These are phyloP conservation scores for Tetracladium maxilliforme DNA, from an alignment of 2,329 filamentous ascomycete genomes.

Conservation along the genomic window DNA sequence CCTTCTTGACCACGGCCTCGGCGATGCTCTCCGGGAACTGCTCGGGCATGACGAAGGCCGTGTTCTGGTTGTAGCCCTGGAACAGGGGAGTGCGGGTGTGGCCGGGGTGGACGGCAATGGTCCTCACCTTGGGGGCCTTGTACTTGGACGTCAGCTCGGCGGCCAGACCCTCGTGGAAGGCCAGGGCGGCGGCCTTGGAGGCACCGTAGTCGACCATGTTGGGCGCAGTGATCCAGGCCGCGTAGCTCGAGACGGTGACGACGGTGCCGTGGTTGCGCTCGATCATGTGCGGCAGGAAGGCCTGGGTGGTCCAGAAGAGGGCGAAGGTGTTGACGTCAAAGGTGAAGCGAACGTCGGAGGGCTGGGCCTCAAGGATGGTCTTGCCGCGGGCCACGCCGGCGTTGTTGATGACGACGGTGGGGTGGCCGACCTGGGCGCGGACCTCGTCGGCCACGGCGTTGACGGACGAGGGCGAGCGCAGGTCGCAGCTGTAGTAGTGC, in stretches of 20 bases:
- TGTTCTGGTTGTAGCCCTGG: slow-evolving; percentile 33
- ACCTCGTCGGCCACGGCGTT: slow-evolving; percentile 34
- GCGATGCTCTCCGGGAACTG: slow-evolving; percentile 49
- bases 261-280: slow-evolving; percentile 54
- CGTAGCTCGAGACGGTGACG: slow-evolving; percentile 53
- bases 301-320: slow-evolving; percentile 50
- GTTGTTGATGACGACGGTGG: slow-evolving; percentile 61
- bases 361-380: slow-evolving; percentile 40
- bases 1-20: slow-evolving; percentile 43
- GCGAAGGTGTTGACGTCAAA: slow-evolving; percentile 58
- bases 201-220: slow-evolving; percentile 54
- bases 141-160: slow-evolving; percentile 44
- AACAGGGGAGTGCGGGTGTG: slow-evolving; percentile 50
- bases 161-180: slow-evolving; percentile 53
- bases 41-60: slow-evolving; percentile 33
- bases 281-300: slow-evolving; percentile 55
- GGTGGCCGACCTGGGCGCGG: slow-evolving; percentile 40
- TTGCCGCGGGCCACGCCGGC: slow-evolving; percentile 49
- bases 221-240: slow-evolving; percentile 43
- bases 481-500: slow-evolving; percentile 57
- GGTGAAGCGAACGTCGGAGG: slow-evolving; percentile 46
- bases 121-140: slow-evolving; percentile 46
- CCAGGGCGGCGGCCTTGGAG: slow-evolving; percentile 49
- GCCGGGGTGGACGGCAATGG: slow-evolving; percentile 49
- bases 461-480: slow-evolving; percentile 42